Percentiles rank a stretch among this genome's conserved stretches.
These are phyloP conservation scores for Yarrowia sp. DNA, from an alignment of 805 yeast genomes.

Conservation along the genomic window DNA sequence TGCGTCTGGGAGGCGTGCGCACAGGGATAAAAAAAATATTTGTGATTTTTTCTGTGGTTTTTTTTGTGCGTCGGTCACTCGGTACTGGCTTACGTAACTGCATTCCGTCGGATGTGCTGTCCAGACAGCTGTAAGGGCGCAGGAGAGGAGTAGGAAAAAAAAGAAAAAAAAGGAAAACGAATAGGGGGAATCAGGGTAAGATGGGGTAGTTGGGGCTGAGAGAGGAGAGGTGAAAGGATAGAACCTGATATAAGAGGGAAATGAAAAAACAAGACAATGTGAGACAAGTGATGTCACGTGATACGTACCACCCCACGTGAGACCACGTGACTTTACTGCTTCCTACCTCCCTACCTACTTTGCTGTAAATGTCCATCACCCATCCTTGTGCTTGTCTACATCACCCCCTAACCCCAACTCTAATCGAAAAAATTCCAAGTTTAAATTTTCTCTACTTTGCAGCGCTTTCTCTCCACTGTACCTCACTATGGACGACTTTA, in stretches of 20 bases:
- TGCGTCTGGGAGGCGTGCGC: not conserved
- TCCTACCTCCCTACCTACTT: too few relatives aligned
- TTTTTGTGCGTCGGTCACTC: not conserved
- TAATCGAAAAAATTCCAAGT: slow-evolving; percentile 17
- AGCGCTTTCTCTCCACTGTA: not conserved
- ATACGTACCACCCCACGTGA: too few relatives aligned
- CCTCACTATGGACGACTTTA: slow-evolving; percentile 22
- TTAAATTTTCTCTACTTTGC: not conserved
- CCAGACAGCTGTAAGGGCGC: too few relatives aligned
- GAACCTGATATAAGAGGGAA: too few relatives aligned
- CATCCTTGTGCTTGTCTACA: too few relatives aligned
- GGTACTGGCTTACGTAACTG: not conserved
- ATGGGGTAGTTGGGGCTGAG: not conserved
- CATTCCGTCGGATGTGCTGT: not conserved
- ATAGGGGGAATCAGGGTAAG: not conserved
- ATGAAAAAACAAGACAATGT: too few relatives aligned
- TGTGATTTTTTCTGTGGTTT: not conserved
- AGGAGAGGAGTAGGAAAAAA: too few relatives aligned
- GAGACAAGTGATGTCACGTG: too few relatives aligned
- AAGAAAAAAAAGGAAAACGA: too few relatives aligned
- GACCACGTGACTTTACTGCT: too few relatives aligned
- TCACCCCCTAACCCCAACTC: slow-evolving; percentile 21
- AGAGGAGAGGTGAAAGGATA: too few relatives aligned
- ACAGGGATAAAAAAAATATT: slow-evolving; percentile 3
- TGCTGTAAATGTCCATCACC: not conserved